Evolutionary conservation across 2,329 filamentous ascomycete genomes (phyloP).

Genomic region (Fusarium redolens): DNA sequence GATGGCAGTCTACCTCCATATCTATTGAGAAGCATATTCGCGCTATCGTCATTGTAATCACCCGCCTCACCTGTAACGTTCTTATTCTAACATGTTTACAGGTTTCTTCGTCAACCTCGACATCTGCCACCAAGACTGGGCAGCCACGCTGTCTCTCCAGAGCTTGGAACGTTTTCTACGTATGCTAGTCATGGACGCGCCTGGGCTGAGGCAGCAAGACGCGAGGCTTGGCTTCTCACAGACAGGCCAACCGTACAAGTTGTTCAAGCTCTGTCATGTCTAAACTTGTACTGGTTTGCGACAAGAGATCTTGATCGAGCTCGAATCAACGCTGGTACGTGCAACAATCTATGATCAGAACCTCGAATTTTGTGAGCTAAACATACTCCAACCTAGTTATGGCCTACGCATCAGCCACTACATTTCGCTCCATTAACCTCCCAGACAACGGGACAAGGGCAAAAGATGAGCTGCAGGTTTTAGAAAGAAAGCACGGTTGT

Average conservation of each 20-base stretch:
- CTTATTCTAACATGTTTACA: background rate
- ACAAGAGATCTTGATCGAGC: background rate
- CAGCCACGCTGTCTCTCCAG: background rate
- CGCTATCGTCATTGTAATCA: background rate
- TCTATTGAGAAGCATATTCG: background rate
- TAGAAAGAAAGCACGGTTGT: background rate
- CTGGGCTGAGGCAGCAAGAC: background rate
- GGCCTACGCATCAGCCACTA: background rate
- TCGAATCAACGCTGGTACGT: background rate
- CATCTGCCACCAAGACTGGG: background rate
- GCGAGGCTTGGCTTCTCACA: background rate
- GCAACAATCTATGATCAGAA: background rate
- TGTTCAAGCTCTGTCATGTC: background rate
- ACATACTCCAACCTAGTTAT: background rate
- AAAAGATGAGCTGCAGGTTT: background rate
- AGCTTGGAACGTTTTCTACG: background rate
- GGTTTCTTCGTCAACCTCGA: background rate
- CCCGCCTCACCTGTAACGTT: fast-evolving
- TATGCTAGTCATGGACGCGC: background rate
- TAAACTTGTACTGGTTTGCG: background rate
- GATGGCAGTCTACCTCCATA: background rate
- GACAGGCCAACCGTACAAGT: background rate
- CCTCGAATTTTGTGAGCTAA: fast-evolving
- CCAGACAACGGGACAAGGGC: fast-evolving
- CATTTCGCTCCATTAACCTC: background rate